Evolutionary conservation across 345 rosid genomes (phyloP).

Genomic region (Euphorbia lathyris): DNA sequence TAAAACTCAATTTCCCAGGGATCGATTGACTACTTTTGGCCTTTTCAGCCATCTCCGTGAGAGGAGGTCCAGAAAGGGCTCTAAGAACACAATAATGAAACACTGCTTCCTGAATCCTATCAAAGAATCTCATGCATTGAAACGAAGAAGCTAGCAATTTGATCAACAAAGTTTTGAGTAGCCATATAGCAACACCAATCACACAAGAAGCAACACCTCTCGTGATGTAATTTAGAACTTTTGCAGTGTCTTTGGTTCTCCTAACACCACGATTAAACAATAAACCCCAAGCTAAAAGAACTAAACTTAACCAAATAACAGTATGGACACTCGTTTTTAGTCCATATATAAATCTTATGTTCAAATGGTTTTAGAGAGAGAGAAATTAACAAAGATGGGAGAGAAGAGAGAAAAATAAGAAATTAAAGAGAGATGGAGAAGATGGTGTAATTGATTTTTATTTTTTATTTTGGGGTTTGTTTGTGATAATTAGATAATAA

Average conservation of each 20-base stretch:
- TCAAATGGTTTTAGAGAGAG: too few species aligned
- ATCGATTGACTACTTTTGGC: constrained; percentile 12
- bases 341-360: constrained; percentile 59
- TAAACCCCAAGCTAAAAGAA: constrained; percentile 53
- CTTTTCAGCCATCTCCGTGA: constrained; percentile 45
- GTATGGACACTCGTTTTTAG: constrained; percentile 48
- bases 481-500: too few species aligned
- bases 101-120: constrained; percentile 60
- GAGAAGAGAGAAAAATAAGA: too few species aligned
- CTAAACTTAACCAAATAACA: constrained; percentile 45
- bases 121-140: constrained; percentile 54
- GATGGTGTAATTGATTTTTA: too few species aligned
- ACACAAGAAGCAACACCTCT: constrained; percentile 44
- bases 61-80: constrained; percentile 58
- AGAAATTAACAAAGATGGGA: too few species aligned
- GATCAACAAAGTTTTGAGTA: constrained; percentile 46
- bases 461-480: too few species aligned
- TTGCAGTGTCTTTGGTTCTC: constrained; percentile 32
- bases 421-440: too few species aligned
- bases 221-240: constrained; percentile 39
- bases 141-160: constrained; percentile 54
- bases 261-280: constrained; percentile 41
- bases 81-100: constrained; percentile 54
- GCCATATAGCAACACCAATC: constrained; percentile 46
- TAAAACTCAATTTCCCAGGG: constrained; percentile 50